Evolutionary conservation across 257 asterid genomes (phyloP).

Genomic region (Fraxinus pennsylvanica): DNA sequence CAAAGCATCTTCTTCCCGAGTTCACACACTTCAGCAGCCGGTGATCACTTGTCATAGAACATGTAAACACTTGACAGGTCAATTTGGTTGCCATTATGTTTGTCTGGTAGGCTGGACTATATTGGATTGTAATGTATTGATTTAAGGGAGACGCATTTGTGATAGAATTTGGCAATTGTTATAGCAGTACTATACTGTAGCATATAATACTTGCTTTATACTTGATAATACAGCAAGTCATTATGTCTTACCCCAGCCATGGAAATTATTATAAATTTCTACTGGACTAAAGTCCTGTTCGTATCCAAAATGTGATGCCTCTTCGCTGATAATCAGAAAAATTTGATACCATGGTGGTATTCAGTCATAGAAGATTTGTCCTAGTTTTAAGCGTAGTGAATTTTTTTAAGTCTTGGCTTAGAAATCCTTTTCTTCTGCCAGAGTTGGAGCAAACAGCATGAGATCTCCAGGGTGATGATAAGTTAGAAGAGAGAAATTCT

Average conservation of each 20-base stretch:
- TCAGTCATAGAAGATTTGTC: not conserved
- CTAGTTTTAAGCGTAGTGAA: not conserved
- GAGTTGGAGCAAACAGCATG: not conserved
- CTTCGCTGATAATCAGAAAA: not conserved
- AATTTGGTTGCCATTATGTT: not conserved
- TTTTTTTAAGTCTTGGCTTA: not conserved
- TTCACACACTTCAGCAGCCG: slow-evolving; percentile 4
- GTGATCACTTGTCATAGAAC: slow-evolving; percentile 2
- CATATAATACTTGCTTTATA: not conserved
- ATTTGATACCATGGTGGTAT: not conserved
- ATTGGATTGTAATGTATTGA: not conserved
- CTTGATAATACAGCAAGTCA: not conserved
- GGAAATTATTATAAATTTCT: not conserved
- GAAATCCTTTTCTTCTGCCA: not conserved
- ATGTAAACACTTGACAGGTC: not conserved
- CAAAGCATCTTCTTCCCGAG: slow-evolving; percentile 30
- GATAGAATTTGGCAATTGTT: not conserved
- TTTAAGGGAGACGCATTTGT: not conserved
- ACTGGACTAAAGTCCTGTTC: not conserved
- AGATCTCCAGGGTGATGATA: not conserved
- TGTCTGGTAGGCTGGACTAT: not conserved
- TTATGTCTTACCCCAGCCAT: not conserved
- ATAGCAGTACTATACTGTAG: too few species aligned
- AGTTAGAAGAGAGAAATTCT: not conserved
- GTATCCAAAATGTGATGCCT: not conserved